These are phyloP conservation scores for Leccinum holopus DNA, from an alignment of 1,284 basidiomycete species.

Conservation along the genomic window DNA sequence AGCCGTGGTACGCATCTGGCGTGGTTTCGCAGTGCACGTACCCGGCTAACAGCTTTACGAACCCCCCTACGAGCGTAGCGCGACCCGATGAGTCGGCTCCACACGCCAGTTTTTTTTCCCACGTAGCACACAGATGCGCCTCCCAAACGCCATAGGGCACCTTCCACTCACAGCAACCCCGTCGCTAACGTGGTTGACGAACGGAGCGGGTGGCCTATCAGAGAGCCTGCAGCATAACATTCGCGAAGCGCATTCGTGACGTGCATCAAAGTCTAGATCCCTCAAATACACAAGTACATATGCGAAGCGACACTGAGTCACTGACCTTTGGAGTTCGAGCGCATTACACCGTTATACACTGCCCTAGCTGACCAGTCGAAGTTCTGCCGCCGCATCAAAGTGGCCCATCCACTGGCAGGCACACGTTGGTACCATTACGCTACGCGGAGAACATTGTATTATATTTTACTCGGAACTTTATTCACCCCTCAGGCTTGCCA, in stretches of 20 bases:
- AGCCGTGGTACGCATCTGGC: background rate
- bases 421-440: constrained; percentile 14
- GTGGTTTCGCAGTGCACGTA: background rate
- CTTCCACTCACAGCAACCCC: background rate
- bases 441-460: background rate
- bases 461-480: constrained; percentile 5
- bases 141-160: constrained; percentile 1
- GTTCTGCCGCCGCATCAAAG: background rate
- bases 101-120: constrained; percentile 9
- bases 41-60: constrained; percentile 15
- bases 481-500: constrained; percentile 15
- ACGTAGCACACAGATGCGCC: constrained; percentile 5
- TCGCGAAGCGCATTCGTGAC: background rate
- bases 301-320: background rate
- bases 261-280: background rate
- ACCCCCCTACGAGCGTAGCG: constrained; percentile 1
- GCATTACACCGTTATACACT: background rate
- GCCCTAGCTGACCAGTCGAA: background rate
- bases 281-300: background rate
- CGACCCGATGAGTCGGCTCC: background rate
- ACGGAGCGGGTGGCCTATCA: background rate
- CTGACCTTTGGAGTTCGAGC: background rate
- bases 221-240: background rate
- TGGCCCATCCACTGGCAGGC: constrained; percentile 12
- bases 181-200: background rate